phyloP scores from a whole-genome alignment of 2,329 filamentous ascomycete genomes.

The Epichloe scottii region DNA sequence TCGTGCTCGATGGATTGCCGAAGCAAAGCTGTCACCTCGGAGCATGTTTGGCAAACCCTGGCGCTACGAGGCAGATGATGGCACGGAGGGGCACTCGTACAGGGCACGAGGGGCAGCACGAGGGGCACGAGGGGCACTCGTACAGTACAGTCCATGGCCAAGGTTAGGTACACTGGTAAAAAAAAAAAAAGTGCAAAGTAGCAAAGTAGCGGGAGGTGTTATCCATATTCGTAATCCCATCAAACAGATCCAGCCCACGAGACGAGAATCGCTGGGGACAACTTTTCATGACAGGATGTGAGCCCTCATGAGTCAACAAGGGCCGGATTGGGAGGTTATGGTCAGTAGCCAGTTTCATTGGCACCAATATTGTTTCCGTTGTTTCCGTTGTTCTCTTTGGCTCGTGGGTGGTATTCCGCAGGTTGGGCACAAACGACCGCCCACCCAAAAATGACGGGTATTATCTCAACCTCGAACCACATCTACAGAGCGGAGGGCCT shows the following conservation, averaged over 20 bases:
- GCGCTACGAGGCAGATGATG: background rate
- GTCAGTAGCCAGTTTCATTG: background rate
- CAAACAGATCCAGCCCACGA: background rate
- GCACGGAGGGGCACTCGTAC: too few relatives aligned
- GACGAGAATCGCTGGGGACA: background rate
- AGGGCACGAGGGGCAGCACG: too few relatives aligned
- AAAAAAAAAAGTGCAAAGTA: background rate
- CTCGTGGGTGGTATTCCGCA: background rate
- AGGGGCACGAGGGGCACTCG: too few relatives aligned
- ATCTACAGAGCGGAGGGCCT: background rate
- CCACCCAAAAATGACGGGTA: background rate
- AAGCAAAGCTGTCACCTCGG: too few relatives aligned
- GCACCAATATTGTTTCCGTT: background rate
- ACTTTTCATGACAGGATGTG: background rate
- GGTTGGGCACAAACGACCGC: slow-evolving; percentile 6
- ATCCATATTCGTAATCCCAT: background rate
- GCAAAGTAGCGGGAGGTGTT: too few relatives aligned
- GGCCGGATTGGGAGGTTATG: background rate
- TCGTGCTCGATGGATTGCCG: background rate
- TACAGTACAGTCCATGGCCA: too few relatives aligned
- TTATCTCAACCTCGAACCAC: background rate
- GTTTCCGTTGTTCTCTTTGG: background rate
- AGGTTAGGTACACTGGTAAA: background rate
- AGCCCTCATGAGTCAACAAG: too few relatives aligned
- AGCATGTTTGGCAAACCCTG: background rate